Percentiles rank a stretch among this genome's conserved stretches.
These are phyloP conservation scores for Flaveria floridana DNA, from an alignment of 140 eudicot species.

Conservation along the genomic window DNA sequence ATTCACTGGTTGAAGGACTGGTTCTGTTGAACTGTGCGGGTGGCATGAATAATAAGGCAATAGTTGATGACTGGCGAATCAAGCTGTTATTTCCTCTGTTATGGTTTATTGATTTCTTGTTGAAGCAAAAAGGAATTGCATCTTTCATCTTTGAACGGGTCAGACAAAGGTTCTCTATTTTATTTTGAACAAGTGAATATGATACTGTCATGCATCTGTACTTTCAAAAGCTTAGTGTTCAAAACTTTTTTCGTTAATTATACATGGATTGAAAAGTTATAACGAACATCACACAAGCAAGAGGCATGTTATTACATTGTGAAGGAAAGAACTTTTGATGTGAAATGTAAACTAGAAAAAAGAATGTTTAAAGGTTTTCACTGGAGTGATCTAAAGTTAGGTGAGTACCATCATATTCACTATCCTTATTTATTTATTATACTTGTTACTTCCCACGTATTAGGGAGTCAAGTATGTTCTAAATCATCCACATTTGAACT, in stretches of 20 bases:
- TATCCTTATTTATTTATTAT: background rate
- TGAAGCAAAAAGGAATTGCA: slow-evolving; percentile 71
- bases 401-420: background rate
- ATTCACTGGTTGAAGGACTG: slow-evolving; percentile 59
- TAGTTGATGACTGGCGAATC: slow-evolving; percentile 96
- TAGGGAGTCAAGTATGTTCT: background rate
- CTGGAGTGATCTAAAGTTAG: background rate
- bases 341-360: background rate
- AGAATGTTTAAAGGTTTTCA: background rate
- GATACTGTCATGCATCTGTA: background rate
- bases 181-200: background rate
- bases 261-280: no score
- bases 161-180: slow-evolving; percentile 51
- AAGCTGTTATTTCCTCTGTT: slow-evolving; percentile 81
- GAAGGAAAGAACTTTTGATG: no score
- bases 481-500: slow-evolving; percentile 5
- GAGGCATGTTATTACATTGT: background rate
- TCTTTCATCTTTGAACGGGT: slow-evolving; percentile 74
- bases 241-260: background rate
- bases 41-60: slow-evolving; percentile 95
- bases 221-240: background rate
- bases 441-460: background rate
- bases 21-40: slow-evolving; percentile 91
- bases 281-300: background rate
- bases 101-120: slow-evolving; percentile 70